Conservation (phyloP, 306 rosid species). For the Gastrolobium bilobum region DNA sequence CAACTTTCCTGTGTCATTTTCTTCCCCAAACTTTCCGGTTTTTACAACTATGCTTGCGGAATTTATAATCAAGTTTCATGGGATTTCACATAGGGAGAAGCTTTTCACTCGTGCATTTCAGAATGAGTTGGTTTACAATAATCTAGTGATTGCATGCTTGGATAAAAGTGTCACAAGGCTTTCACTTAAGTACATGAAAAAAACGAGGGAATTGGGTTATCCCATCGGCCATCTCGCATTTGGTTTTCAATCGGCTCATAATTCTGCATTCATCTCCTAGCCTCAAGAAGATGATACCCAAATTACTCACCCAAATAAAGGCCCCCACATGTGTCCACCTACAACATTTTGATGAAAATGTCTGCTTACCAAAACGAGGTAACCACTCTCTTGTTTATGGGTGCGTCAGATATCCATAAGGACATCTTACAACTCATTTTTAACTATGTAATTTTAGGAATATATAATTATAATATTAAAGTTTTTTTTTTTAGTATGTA, state of each 20-base stretch:
- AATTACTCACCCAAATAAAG: constrained; percentile 83
- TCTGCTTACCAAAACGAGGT: constrained; percentile 75
- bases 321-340: constrained; percentile 90
- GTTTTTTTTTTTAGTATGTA: no score
- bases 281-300: constrained; percentile 68
- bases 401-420: no score
- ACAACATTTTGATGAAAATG: constrained; percentile 92
- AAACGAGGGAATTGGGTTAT: constrained; percentile 81
- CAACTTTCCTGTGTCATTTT: no score
- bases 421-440: no score
- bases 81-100: constrained; percentile 82
- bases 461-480: no score
- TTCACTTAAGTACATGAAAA: constrained; percentile 89
- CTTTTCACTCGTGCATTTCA: constrained; percentile 77
- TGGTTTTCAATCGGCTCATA: constrained; percentile 89
- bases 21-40: no score
- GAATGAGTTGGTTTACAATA: constrained; percentile 87
- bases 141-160: constrained; percentile 84
- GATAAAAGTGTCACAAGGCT: constrained; percentile 82
- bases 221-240: constrained; percentile 86
- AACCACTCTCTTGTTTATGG: no score
- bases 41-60: no score
- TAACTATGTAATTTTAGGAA: no score
- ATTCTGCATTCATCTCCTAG: constrained; percentile 71
- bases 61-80: constrained; percentile 80